Evolutionary conservation across 1,284 basidiomycete species (phyloP).

Genomic region (Boletellus deceptivus): DNA sequence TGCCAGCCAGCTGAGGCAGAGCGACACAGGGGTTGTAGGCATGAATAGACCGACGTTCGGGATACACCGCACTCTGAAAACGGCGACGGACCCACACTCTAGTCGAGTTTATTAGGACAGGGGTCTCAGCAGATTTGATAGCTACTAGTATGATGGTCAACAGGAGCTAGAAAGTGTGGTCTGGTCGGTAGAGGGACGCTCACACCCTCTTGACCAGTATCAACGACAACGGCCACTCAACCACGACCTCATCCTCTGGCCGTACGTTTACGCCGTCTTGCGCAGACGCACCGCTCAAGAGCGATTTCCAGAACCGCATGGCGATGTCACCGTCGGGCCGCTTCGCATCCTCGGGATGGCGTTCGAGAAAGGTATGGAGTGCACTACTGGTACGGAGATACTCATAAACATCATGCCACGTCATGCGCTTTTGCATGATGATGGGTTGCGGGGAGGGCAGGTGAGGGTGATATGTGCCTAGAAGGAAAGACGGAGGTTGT

Average conservation of each 20-base stretch:
- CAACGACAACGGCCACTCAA: slow-evolving; percentile 77
- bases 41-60: no score
- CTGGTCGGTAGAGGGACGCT: not conserved
- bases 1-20: no score
- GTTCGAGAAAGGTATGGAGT: slow-evolving; percentile 67
- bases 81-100: no score
- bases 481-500: not conserved
- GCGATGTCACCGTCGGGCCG: slow-evolving; percentile 59
- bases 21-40: no score
- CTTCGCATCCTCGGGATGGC: slow-evolving; percentile 57
- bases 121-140: no score
- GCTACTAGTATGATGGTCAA: no score
- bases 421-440: slow-evolving; percentile 62
- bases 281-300: slow-evolving; percentile 43
- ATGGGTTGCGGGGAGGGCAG: slow-evolving; percentile 48
- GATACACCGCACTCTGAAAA: no score
- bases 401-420: slow-evolving; percentile 60
- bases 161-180: no score
- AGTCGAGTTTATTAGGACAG: no score
- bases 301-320: slow-evolving; percentile 53
- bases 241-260: slow-evolving; percentile 48
- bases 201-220: slow-evolving; percentile 49
- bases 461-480: slow-evolving; percentile 41
- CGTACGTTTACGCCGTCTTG: slow-evolving; percentile 34
- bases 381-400: slow-evolving; percentile 77